Base-by-base conservation (phyloP, 495 filamentous ascomycete species). In the Aspergillus nanangensis region DNA sequence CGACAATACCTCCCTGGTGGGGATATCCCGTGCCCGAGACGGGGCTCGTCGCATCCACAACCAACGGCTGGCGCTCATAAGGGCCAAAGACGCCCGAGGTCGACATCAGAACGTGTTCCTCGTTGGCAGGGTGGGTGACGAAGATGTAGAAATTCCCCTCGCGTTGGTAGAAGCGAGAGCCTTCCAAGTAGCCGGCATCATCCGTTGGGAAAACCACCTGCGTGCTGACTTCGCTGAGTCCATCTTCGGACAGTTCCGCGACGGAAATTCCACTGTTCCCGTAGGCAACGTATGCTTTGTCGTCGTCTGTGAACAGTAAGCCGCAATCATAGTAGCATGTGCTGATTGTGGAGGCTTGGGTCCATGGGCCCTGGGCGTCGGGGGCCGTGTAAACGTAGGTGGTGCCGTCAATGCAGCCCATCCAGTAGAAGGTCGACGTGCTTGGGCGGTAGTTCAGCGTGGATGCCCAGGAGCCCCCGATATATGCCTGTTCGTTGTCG, bases 321-420 rank as follows among this genome's bases (percentile, higher is more conserved):
- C 80, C 78, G 27, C 62, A 68, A 54, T 84, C 79, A 52, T 84
- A 82, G 50, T 77, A 82, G 56, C 79, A 84, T 5, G 50, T 68
- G 5, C 57, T 36, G 4, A 80, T 55, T 5, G 55, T 54, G 1
- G 50, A 44, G 15, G 40, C 21, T 20, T 57, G 23, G 1, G 36
- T 60, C 75, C 76, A 80, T 10, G 70, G 59, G 4, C 71, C 73
- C 1, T 60, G 58, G 3, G 44, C 45, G 8, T 51, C 34, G 8
- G 51, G 17, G 3, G 75, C 67, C 3, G 76, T 79, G 45, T 67
- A 83, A 41, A 82, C 58, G 51, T 80, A 77, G 4, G 65, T 69
- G 53, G 70, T 45, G 47, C 58, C 51, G 13, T 73, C 67, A 23
- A 80, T 61, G 44, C 78, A 81, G 13, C 77, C 77, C 9, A 77